Evolutionary conservation across 345 rosid genomes (phyloP), one percentile per base, ranked within the genome.

Genomic region (Dimocarpus longan): DNA sequence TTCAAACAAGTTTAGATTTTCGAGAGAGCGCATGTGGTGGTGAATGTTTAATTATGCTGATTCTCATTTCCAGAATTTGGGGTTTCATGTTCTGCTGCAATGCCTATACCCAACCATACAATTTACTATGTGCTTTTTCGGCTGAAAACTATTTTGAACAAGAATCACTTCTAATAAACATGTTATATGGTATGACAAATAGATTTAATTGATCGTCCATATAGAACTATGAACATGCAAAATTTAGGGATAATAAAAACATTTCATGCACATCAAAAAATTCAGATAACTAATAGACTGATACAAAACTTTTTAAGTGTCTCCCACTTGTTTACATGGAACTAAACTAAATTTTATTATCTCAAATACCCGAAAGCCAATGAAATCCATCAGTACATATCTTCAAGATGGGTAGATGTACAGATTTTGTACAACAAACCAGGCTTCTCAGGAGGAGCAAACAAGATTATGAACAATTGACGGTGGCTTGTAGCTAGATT

Each of bases 11-110:
- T 65, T 65, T 7, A 65, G 42, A 10, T 26, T 65, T 60, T 65
- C 68, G 43, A 65, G 68, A 40, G 68, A 65, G 68, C 68, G 68
- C 68, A 65, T 65, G 68, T 32, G 19, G 68, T 22, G 66, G 1
- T 60, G 66, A 59, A 59, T 19, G 64, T 59, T 59, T 50, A 50
- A 50, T 50, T 57, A 8, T 60, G 28, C 22, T 60, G 10, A 60
- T n/a, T 60, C 65, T 60, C 12, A 26, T 65, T 24, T 40, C 70
- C 70, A 67, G 44, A 67, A 37, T 40, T 67, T 40, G 22, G 10
- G 70, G 70, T 66, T 39, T 15, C 10, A 9, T 67, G 44, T 8
- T 67, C 46, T 40, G 21, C 48, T 63, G 37, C 37, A 32, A 32
- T 32, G 37, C 37, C 37, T 32, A 32, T 15, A 21, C 64, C 12